Evolutionary conservation across 179 eudicot genomes (phyloP), one percentile per base, ranked within the genome.

Genomic region (Beta lomatogona): DNA sequence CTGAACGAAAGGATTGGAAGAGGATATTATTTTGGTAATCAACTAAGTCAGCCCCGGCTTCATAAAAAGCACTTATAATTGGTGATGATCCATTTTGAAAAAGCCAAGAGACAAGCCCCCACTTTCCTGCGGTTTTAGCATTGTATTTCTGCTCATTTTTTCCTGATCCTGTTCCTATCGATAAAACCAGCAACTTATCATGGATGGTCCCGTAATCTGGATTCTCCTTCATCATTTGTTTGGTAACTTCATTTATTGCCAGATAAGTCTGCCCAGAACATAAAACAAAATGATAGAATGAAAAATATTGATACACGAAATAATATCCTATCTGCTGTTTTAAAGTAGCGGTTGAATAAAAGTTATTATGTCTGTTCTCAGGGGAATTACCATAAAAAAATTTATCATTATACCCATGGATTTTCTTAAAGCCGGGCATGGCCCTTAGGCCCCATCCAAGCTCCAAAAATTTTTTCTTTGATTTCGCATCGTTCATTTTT

Each of bases 51-150:
- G 87, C 67, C 4, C 87, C 83, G 3, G 92, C 88, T 71, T 88
- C 88, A 48, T 74, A 68, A 73, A 79, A 91, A 28, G 63, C 70
- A 36, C 82, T 80, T 12, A 91, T n/a, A 31, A 91, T 63, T 4
- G 94, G 92, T 36, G 83, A 81, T 15, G 88, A 77, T 0, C 91
- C 91, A 3, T 84, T 71, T n/a, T 84, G 81, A 57, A 64, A 79
- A 9, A 91, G 44, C 93, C 93, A 91, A 44, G 85, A 77, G 7
- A 91, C 36, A 3, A 85, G 22, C 31, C 92, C 91, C 93, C 93
- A 90, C 28, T 82, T 85, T 57, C 89, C 75, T 19, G 89, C 81
- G 11, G 48, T 75, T 48, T 64, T 70, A 6, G 91, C 93, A 28
- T 80, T 74, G 79, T 83, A 90, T 80, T 81, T 89, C 41, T 79